These are phyloP conservation scores for Coleophoma crateriformis DNA, from an alignment of 2,329 filamentous ascomycete species.

Conservation along the genomic window DNA sequence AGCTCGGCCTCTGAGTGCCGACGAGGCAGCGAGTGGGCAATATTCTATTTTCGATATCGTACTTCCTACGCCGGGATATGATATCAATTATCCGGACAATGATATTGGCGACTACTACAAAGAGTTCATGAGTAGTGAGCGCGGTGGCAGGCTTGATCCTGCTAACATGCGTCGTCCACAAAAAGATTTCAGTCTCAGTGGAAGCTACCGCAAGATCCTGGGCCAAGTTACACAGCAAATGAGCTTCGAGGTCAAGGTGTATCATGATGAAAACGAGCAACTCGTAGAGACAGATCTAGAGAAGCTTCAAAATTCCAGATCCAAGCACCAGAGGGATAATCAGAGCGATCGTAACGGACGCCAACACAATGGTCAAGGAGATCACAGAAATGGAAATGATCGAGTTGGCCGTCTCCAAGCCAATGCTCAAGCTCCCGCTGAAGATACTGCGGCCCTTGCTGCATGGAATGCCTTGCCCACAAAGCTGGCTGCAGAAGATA, in stretches of 20 bases:
- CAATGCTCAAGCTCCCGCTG: not conserved
- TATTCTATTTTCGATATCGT: slow-evolving; percentile 86
- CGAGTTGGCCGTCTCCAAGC: not conserved
- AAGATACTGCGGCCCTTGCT: slow-evolving; percentile 9
- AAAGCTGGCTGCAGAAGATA: slow-evolving; percentile 19
- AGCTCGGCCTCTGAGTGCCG: slow-evolving; percentile 67
- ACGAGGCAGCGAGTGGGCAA: slow-evolving; percentile 71
- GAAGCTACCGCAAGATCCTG: slow-evolving; percentile 82
- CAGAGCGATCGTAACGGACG: slow-evolving; percentile 1
- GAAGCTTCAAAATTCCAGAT: slow-evolving; percentile 14
- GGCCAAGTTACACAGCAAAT: slow-evolving; percentile 58
- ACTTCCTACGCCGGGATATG: slow-evolving; percentile 86
- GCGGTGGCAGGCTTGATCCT: slow-evolving; percentile 76
- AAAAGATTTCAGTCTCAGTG: slow-evolving; percentile 83
- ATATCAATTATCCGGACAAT: slow-evolving; percentile 82
- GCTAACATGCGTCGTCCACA: slow-evolving; percentile 80
- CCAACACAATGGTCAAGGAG: slow-evolving; percentile 1
- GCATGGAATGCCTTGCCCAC: slow-evolving; percentile 18
- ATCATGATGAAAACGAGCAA: slow-evolving; percentile 69
- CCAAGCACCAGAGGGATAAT: not conserved
- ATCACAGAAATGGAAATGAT: not conserved
- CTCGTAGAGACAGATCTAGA: slow-evolving; percentile 87
- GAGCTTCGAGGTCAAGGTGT: slow-evolving; percentile 64
- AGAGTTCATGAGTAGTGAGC: slow-evolving; percentile 75
- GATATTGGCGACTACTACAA: slow-evolving; percentile 78